Conservation (phyloP, 148 eudicot genomes). For the Persicaria tinctoria region DNA sequence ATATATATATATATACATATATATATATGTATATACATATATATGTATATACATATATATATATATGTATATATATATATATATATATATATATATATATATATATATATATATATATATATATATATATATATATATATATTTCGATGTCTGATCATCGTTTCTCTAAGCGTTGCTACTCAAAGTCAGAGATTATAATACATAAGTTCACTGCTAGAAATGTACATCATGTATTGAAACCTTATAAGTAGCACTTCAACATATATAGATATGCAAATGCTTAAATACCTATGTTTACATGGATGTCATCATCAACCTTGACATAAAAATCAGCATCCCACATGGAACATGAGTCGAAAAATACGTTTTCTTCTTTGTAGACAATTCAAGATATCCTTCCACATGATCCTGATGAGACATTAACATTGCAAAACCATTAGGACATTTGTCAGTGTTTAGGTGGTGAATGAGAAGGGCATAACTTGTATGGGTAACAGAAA, state of each 20-base stretch:
- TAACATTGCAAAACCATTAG: background rate
- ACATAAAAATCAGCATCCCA: conserved; percentile 24
- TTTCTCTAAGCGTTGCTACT: conserved; percentile 19
- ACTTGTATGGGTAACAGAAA: background rate
- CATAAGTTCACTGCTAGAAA: background rate
- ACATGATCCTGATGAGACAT: conserved; percentile 15
- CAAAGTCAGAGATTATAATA: background rate
- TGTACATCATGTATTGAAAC: background rate
- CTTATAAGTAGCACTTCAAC: background rate
- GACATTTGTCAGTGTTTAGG: background rate
- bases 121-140: no score
- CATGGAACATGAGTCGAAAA: conserved; percentile 14
- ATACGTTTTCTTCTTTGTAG: conserved; percentile 19
- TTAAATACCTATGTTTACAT: conserved; percentile 22
- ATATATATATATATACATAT: no score
- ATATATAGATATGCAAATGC: background rate
- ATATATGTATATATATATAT: no score
- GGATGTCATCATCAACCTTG: conserved; percentile 23
- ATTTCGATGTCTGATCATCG: conserved; percentile 14
- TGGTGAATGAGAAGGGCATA: background rate
- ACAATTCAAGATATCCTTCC: conserved; percentile 21
- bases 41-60: no score
- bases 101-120: no score
- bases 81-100: no score
- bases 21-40: no score